phyloP scores from a whole-genome alignment of 306 rosid genomes.

The Arachis hypogaea region DNA sequence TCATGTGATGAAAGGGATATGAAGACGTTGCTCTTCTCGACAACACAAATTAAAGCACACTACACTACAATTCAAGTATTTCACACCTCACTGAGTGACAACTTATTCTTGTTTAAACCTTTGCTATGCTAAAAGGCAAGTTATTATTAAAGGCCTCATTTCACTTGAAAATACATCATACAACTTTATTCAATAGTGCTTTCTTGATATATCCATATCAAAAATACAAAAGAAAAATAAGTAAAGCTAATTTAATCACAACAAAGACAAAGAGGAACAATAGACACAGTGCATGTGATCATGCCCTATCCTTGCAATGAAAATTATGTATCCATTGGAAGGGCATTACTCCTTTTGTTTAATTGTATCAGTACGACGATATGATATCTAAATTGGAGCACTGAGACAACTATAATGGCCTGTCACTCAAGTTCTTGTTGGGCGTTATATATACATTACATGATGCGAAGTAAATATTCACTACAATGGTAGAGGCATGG shows the following conservation, averaged over 20 bases:
- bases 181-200: slow-evolving; percentile 37
- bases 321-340: neutral
- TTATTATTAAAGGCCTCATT: slow-evolving; percentile 20
- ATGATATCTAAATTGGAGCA: no score
- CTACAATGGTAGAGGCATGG: no score
- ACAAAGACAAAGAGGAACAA: neutral
- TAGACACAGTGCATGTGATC: neutral
- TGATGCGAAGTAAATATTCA: no score
- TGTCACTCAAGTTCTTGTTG: no score
- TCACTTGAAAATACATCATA: slow-evolving; percentile 5
- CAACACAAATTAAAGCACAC: no score
- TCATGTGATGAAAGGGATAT: no score
- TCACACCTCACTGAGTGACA: slow-evolving; percentile 19
- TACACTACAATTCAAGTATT: slow-evolving; percentile 17
- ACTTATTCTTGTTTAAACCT: neutral
- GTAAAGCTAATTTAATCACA: neutral
- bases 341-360: no score
- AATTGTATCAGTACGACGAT: no score
- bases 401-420: no score
- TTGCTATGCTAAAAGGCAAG: slow-evolving; percentile 31
- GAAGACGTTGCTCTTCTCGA: no score
- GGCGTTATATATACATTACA: no score
- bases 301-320: slow-evolving; percentile 12
- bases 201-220: slow-evolving; percentile 3
- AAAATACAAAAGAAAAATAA: neutral